Conservation (phyloP, 1,284 basidiomycete genomes). For the Laetiporus sulphureus region DNA sequence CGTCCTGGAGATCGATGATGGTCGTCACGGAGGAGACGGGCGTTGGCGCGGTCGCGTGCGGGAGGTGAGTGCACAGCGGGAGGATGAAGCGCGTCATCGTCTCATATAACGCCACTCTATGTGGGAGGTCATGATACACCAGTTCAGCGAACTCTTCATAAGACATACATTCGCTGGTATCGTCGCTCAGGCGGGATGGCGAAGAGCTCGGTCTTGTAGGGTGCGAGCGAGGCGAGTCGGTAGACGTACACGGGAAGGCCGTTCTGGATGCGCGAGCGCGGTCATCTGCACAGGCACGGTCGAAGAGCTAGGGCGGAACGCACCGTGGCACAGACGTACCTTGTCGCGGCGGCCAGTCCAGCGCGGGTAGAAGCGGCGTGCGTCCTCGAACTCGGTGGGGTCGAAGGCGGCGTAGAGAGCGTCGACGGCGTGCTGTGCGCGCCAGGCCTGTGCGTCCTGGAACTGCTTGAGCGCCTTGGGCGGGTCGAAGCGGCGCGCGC, state of each 20-base stretch:
- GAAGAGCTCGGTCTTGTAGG: conserved; percentile 54
- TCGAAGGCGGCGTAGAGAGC: conserved; percentile 56
- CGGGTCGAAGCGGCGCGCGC: conserved; percentile 61
- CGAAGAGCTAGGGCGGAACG: not conserved
- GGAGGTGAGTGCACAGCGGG: conserved; percentile 58
- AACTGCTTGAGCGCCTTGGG: conserved; percentile 67
- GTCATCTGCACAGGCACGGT: conserved; percentile 17
- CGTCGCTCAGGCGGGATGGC: conserved; percentile 45
- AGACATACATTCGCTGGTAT: conserved; percentile 63
- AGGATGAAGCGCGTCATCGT: conserved; percentile 57
- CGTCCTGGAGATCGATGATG: conserved; percentile 67
- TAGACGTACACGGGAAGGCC: conserved; percentile 73
- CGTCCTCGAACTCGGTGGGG: conserved; percentile 48
- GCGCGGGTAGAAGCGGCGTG: conserved; percentile 63
- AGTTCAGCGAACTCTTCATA: too few relatives aligned
- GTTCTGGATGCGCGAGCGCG: conserved; percentile 35
- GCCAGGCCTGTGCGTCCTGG: conserved; percentile 56
- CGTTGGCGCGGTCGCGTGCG: conserved; percentile 43
- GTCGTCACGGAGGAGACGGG: conserved; percentile 59
- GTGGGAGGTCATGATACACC: not conserved
- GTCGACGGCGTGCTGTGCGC: conserved; percentile 51
- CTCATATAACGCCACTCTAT: conserved; percentile 55
- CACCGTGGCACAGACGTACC: conserved; percentile 25
- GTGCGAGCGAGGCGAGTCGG: conserved; percentile 48
- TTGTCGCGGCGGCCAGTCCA: conserved; percentile 77